A percentile compares a stretch with the other conserved stretches of the same genome.
phyloP scores from a whole-genome alignment of 2,329 filamentous ascomycete species.

The Venturia effusa region DNA sequence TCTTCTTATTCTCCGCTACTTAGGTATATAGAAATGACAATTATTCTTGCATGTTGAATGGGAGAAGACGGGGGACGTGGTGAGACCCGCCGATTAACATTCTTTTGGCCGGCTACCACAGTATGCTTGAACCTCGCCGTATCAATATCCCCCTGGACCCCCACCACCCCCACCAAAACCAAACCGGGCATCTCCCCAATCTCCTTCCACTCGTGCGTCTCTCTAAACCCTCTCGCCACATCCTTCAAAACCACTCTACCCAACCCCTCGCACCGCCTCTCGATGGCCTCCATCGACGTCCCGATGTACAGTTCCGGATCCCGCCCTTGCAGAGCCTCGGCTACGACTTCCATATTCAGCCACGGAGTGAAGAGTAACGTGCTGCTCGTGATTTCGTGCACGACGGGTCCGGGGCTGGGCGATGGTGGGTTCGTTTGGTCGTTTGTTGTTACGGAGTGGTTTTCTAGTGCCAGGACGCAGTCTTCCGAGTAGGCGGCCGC shows the following conservation, averaged over 20 bases:
- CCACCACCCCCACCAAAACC: not conserved
- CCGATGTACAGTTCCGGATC: not conserved
- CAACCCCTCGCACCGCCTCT: not conserved
- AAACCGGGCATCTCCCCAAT: not conserved
- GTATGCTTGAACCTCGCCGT: not conserved
- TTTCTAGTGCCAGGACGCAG: not conserved
- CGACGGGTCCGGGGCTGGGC: not conserved
- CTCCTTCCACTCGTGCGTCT: not conserved
- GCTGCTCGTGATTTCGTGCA: not conserved
- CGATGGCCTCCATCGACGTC: not conserved
- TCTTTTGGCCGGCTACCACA: too few relatives aligned
- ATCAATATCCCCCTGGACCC: not conserved
- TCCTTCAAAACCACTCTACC: not conserved
- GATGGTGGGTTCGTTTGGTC: not conserved
- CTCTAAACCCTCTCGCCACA: not conserved
- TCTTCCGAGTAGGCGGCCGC: not conserved
- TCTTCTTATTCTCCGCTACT: too few relatives aligned
- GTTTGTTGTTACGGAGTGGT: not conserved
- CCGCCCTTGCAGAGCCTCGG: not conserved
- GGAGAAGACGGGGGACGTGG: too few relatives aligned
- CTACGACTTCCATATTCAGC: not conserved
- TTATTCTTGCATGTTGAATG: too few relatives aligned
- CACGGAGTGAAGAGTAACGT: not conserved
- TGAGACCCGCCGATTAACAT: too few relatives aligned
- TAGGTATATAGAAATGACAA: too few relatives aligned